Percentiles rank a stretch among this genome's conserved stretches.
Conservation (phyloP, 2,329 filamentous ascomycete genomes). For the Talaromyces funiculosus region DNA sequence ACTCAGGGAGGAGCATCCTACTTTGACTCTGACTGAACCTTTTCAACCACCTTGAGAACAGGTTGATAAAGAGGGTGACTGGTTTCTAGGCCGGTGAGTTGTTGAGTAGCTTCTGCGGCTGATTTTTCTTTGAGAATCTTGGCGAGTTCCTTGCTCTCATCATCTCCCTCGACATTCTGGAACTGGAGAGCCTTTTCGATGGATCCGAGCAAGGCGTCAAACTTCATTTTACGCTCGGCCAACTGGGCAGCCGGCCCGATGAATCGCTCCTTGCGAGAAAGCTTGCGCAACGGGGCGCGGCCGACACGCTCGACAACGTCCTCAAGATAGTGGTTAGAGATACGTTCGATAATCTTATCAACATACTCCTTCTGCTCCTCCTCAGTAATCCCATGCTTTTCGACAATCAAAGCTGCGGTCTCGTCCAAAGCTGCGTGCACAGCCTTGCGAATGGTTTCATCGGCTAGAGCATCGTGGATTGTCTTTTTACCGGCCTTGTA, state of each 20-base stretch:
- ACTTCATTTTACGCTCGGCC: constrained; percentile 70
- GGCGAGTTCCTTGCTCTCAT: constrained; percentile 80
- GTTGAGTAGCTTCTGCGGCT: constrained; percentile 67
- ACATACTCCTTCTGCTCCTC: constrained; percentile 81
- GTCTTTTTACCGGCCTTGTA: constrained; percentile 80
- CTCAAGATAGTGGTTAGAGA: constrained; percentile 88
- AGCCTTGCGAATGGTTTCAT: constrained; percentile 70
- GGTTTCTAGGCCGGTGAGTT: constrained; percentile 75
- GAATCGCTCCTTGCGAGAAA: constrained; percentile 92
- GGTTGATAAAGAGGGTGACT: constrained; percentile 70
- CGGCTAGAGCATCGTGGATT: constrained; percentile 81
- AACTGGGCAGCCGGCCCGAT: constrained; percentile 86
- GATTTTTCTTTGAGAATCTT: constrained; percentile 72
- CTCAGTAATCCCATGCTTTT: constrained; percentile 73
- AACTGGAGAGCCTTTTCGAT: constrained; percentile 92
- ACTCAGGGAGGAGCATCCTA: constrained; percentile 7
- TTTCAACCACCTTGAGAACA: constrained; percentile 72
- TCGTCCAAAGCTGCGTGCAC: constrained; percentile 77
- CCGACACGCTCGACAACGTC: constrained; percentile 93
- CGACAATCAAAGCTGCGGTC: constrained; percentile 78
- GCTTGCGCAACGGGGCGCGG: constrained; percentile 87
- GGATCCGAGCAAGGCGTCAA: constrained; percentile 69
- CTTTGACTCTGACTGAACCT: constrained; percentile 58
- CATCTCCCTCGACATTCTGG: constrained; percentile 87
- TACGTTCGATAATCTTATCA: constrained; percentile 83